phyloP scores from a whole-genome alignment of 208 protist species.

The Acanthamoeba triangularis region DNA sequence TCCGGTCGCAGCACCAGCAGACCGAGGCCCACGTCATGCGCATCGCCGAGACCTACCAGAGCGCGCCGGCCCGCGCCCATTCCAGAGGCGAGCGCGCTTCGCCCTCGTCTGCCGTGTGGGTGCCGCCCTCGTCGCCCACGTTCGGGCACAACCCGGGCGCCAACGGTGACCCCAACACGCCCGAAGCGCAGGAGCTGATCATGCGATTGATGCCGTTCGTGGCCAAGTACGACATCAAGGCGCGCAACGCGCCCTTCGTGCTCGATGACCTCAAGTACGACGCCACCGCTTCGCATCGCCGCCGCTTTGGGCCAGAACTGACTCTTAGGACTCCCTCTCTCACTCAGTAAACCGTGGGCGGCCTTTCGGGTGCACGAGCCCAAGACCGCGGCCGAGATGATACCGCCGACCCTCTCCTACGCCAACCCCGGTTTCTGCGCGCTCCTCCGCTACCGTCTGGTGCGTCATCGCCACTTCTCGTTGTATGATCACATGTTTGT shows the following conservation, averaged over 20 bases:
- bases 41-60: not conserved
- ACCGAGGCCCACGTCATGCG: not conserved
- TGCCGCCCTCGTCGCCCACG: constrained; percentile 23
- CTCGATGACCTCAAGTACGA: constrained; percentile 46
- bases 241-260: not conserved
- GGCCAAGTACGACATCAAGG: not conserved
- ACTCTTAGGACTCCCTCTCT: not conserved
- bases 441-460: constrained; percentile 12
- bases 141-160: not conserved
- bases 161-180: not conserved
- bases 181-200: not conserved
- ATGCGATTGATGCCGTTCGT: not conserved
- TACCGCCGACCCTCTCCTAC: not conserved
- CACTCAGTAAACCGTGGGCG: constrained; percentile 29
- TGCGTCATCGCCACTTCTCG: not conserved
- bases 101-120: not conserved
- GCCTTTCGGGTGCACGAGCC: not conserved
- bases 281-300: not conserved
- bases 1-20: not conserved
- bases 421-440: constrained; percentile 22
- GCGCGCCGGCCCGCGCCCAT: not conserved
- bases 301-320: not conserved
- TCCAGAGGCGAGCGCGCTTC: not conserved
- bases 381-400: not conserved
- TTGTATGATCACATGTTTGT: not conserved